Percentiles rank a stretch among this genome's conserved stretches.
phyloP scores from a whole-genome alignment of 108 stramenopile species.

The Conticribra guillardii region DNA sequence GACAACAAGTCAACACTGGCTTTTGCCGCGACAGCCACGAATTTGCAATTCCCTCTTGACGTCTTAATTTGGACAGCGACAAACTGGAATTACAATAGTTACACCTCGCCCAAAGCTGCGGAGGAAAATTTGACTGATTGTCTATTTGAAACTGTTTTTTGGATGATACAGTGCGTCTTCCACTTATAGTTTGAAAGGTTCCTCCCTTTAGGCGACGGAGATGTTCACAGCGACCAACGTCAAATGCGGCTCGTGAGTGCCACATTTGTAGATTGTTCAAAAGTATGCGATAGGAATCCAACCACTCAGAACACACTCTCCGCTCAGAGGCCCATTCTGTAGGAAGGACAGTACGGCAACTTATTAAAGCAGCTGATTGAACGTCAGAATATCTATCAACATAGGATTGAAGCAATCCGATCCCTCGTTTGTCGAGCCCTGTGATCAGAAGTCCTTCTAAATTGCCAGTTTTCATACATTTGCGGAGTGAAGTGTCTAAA shows the following conservation, averaged over 20 bases:
- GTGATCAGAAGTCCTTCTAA: slow-evolving; percentile 81
- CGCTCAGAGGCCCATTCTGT: slow-evolving; percentile 65
- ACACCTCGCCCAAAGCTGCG: slow-evolving; percentile 72
- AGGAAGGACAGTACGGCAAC: slow-evolving; percentile 75
- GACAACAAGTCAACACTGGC: slow-evolving; percentile 85
- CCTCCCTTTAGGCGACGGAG: slow-evolving; percentile 56
- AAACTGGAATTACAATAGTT: slow-evolving; percentile 78
- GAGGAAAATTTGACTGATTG: slow-evolving; percentile 43
- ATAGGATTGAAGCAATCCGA: slow-evolving; percentile 77
- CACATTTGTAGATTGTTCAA: slow-evolving; percentile 87
- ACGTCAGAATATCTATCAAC: slow-evolving; percentile 76
- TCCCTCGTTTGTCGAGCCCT: slow-evolving; percentile 76
- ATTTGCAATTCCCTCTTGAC: slow-evolving; percentile 72
- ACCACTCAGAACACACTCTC: slow-evolving; percentile 72
- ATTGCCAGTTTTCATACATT: slow-evolving; percentile 66
- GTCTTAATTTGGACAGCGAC: slow-evolving; percentile 63
- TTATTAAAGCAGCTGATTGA: slow-evolving; percentile 80
- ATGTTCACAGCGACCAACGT: slow-evolving; percentile 75
- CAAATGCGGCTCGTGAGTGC: slow-evolving; percentile 79
- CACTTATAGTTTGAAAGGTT: slow-evolving; percentile 2
- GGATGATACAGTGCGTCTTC: slow-evolving; percentile 21
- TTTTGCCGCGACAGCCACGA: slow-evolving; percentile 82
- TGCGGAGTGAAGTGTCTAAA: slow-evolving; percentile 55
- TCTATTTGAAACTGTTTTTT: slow-evolving; percentile 30
- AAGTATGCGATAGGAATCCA: slow-evolving; percentile 72